Percentiles rank a stretch among this genome's conserved stretches.
Conservation (phyloP, 148 eudicot genomes). For the Camellia granthamiana region DNA sequence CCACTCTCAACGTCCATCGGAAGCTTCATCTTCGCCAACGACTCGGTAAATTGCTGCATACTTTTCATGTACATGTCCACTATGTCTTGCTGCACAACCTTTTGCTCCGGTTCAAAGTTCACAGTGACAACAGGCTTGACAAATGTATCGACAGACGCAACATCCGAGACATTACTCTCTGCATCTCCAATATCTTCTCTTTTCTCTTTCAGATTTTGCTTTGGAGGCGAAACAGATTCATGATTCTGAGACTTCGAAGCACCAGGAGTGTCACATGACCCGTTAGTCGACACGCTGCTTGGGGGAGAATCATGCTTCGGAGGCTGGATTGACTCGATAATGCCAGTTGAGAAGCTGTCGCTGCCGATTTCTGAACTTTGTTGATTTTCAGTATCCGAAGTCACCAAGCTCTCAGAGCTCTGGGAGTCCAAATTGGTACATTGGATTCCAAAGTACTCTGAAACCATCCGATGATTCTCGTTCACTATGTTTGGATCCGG, state of each 20-base stretch:
- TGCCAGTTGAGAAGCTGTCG: constrained; percentile 41
- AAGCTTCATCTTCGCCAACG: constrained; percentile 88
- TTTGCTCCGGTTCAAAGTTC: constrained; percentile 59
- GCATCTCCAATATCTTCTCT: constrained; percentile 30
- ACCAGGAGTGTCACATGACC: constrained; percentile 54
- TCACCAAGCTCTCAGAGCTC: constrained; percentile 53
- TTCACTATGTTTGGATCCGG: constrained; percentile 69
- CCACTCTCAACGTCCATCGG: constrained; percentile 60
- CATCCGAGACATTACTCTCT: constrained; percentile 37
- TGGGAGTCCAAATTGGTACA: constrained; percentile 41
- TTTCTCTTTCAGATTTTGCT: constrained; percentile 34
- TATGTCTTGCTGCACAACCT: constrained; percentile 80
- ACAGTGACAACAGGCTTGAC: constrained; percentile 51
- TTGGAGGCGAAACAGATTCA: constrained; percentile 43
- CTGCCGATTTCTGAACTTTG: constrained; percentile 35
- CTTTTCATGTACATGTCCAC: constrained; percentile 96
- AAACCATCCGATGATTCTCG: constrained; percentile 77
- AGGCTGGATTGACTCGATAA: constrained; percentile 27
- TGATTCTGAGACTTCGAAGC: constrained; percentile 39
- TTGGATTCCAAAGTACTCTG: constrained; percentile 57
- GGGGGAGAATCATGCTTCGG: constrained; percentile 57
- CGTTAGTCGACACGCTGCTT: constrained; percentile 62
- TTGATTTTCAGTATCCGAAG: constrained; percentile 60
- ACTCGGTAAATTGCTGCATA: constrained; percentile 88
- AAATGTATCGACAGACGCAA: constrained; percentile 18